Conservation (phyloP, 768 basidiomycete genomes). For the Xerocomellus dryophilus region DNA sequence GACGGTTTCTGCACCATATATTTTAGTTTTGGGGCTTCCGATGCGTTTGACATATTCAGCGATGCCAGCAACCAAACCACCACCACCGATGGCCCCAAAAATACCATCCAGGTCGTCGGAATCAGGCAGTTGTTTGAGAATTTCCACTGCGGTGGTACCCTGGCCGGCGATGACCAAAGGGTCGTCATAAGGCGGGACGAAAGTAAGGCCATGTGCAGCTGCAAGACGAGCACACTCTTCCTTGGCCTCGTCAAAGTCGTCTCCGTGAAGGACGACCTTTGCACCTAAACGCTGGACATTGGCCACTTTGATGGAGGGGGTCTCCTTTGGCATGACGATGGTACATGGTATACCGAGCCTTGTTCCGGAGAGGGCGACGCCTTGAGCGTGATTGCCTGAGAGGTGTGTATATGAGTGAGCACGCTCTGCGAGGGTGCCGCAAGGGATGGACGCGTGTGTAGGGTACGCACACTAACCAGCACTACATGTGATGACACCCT, state of each 20-base stretch:
- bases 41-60: constrained; percentile 91
- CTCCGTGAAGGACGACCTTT: constrained; percentile 88
- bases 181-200: constrained; percentile 97
- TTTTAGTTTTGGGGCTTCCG: constrained; percentile 75
- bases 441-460: constrained; percentile 12
- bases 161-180: constrained; percentile 97
- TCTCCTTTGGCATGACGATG: constrained; percentile 97
- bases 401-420: neutral
- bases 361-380: constrained; percentile 92
- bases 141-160: constrained; percentile 92
- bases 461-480: constrained; percentile 81
- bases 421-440: neutral
- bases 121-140: constrained; percentile 81
- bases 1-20: constrained; percentile 89
- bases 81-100: constrained; percentile 92
- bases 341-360: constrained; percentile 89
- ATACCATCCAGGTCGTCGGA: constrained; percentile 78
- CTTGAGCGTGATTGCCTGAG: constrained; percentile 96
- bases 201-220: constrained; percentile 67
- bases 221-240: constrained; percentile 88
- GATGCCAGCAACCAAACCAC: constrained; percentile 89
- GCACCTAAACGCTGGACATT: constrained; percentile 95
- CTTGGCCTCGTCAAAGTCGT: constrained; percentile 96
- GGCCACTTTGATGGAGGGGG: constrained; percentile 93
- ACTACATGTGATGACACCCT: constrained; percentile 96